Base-by-base conservation (phyloP, 2,329 filamentous ascomycete genomes). In the Curvularia sp. region DNA sequence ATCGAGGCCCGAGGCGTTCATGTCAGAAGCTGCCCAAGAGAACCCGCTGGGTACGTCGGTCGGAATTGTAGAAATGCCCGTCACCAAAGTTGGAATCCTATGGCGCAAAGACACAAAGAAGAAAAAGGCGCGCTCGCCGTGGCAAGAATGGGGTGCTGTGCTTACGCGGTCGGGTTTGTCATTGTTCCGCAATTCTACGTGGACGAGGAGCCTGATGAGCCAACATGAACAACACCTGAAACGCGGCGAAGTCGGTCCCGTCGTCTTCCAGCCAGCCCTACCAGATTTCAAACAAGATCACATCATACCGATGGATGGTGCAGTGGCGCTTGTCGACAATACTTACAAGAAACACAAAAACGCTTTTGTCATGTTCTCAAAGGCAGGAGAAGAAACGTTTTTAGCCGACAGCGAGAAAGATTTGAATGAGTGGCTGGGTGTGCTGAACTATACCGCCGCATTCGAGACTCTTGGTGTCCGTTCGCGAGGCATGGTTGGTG, bases 81-180 rank as follows among this genome's bases (percentile, higher is more conserved):
- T 98, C 45, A 97, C 94, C 43, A 99, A 98, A 77, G 93, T 99
- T 49, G 95, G 95, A 3, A 81, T 97, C 1, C 77, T 99, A 30
- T 99, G 95, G 95, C 88, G 95, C 43, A 99, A 99, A 74, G 93
- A 97, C 64, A 81, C 85, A 1, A 97, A 96, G 80, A 97, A 94
- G 79, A 94, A 95, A 79, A 96, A 96, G 77, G 90, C 93, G 0
- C 86, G 94, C 42, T 97, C 94, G 10, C 94, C 95, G 1, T 99
- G 95, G 95, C 94, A 97, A 74, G 95, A 99, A 83, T 99, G 95
- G 95, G 95, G 95, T 51, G 95, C 93, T 23, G 90, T 99, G 57
- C 84, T 99, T 28, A 99, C 95, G 0, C 92, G 94, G n/a, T 96
- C 95, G 5, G 94, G 97, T 72, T 85, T 99, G 7, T 99, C 97